phyloP scores from a whole-genome alignment of 371 early-diverging fungal genomes.

The Mortierella sp. region DNA sequence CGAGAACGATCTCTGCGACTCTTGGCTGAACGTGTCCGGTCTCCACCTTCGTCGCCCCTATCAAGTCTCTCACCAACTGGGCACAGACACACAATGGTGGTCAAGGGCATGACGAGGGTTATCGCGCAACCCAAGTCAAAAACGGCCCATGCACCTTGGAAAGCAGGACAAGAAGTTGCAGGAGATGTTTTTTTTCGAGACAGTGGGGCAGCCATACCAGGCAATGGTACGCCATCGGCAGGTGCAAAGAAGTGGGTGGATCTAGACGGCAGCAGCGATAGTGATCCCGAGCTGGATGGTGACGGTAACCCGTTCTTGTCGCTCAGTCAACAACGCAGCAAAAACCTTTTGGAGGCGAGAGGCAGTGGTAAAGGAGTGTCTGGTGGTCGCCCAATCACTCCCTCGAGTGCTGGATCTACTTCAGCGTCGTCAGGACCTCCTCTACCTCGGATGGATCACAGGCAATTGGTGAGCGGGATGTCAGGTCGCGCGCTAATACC shows the following conservation, averaged over 20 bases:
- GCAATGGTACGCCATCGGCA: background rate
- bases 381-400: background rate
- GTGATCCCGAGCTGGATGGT: slow-evolving; percentile 20
- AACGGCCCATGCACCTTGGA: background rate
- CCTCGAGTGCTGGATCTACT: background rate
- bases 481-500: background rate
- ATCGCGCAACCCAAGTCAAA: slow-evolving; percentile 23
- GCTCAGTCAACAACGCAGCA: slow-evolving; percentile 33
- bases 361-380: background rate
- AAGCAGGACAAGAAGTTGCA: slow-evolving; percentile 12
- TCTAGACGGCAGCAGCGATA: slow-evolving; percentile 21
- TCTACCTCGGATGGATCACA: background rate
- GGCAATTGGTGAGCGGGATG: background rate
- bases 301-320: slow-evolving; percentile 19
- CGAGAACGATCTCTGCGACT: slow-evolving; percentile 54
- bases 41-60: slow-evolving; percentile 31
- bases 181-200: slow-evolving; percentile 34
- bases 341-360: slow-evolving; percentile 34
- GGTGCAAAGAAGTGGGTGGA: slow-evolving; percentile 35
- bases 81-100: slow-evolving; percentile 26
- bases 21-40: slow-evolving; percentile 47
- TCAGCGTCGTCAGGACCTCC: background rate
- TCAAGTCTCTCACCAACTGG: background rate
- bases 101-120: slow-evolving; percentile 25
- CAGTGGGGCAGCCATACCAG: background rate